Base-by-base conservation (phyloP, 441 rosid species). In the Corymbia citriodora region DNA sequence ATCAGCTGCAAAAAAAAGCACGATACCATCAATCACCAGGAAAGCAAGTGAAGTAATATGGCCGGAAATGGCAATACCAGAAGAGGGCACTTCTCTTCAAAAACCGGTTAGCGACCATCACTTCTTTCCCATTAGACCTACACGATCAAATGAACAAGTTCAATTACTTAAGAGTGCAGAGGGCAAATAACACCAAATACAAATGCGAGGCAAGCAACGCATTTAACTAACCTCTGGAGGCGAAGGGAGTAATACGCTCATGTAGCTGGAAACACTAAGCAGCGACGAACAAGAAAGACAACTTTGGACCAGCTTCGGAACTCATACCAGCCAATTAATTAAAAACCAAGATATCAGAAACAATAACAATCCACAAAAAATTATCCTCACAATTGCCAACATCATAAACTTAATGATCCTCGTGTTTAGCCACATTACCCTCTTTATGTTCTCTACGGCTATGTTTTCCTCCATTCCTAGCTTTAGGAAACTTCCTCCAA, bases 71-170 rank as follows among this genome's bases (percentile, higher is more conserved):
- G 21, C 89, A 88, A 94, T 97, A 97, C 99, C 99, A 97, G 94
- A 94, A 93, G 96, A 55, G 99, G 99, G 91, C 96, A 91, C 91
- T 95, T 95, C 89, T 95, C 96, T 96, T 98, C 92, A 98, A 98
- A 95, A 93, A 96, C 91, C 90, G 92, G 94, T 97, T 98, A 93
- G 97, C 97, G 89, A 98, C 99, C 89, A 94, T 89, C 70, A 96
- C 98, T 94, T 97, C 98, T 92, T 93, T 93, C 89, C 99, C 99
- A 94, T 98, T 98, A 79, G 99, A 95, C 94, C 99, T 98, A 91
- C 91, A 90, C 4, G 1, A 1, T 45, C 59, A 91, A 86, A 54
- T 36, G 83, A 45, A 88, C 87, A 90, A 89, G 15, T 54, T 86
- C 23, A 6, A 79, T 79, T 23, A 45, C 27, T 45, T 23, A 79